Conservation (phyloP, 495 filamentous ascomycete species). For the Aspergillus haitiensis region DNA sequence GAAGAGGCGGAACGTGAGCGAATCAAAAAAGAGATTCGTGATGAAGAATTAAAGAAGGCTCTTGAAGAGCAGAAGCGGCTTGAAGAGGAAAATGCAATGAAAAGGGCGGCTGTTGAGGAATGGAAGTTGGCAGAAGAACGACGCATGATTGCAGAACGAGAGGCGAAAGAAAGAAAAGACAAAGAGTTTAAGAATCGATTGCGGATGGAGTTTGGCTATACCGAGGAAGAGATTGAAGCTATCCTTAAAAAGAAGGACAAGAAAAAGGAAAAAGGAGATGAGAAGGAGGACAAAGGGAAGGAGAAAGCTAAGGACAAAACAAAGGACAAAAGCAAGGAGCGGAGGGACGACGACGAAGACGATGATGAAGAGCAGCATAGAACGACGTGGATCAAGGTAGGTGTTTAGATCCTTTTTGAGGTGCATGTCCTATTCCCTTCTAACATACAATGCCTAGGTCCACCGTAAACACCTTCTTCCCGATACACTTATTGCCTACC, state of each 20-base stretch:
- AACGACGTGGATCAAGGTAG: constrained; percentile 54
- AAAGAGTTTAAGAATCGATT: constrained; percentile 49
- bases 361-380: constrained; percentile 41
- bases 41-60: constrained; percentile 36
- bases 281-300: constrained; percentile 49
- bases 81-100: constrained; percentile 51
- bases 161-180: constrained; percentile 45
- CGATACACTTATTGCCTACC: constrained; percentile 48
- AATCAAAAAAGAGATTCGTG: constrained; percentile 38
- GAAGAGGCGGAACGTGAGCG: constrained; percentile 47
- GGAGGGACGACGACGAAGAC: constrained; percentile 40
- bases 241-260: constrained; percentile 57
- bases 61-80: constrained; percentile 42
- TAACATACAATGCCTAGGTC: constrained; percentile 29
- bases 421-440: too few species aligned
- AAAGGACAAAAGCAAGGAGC: constrained; percentile 38
- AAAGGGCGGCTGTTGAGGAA: constrained; percentile 55
- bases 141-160: constrained; percentile 25
- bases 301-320: constrained; percentile 49
- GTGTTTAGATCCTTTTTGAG: background rate
- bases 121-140: constrained; percentile 56
- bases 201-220: constrained; percentile 39
- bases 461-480: constrained; percentile 52
- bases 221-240: constrained; percentile 52
- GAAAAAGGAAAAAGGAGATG: constrained; percentile 43